These are phyloP conservation scores for Mimosa bimucronata DNA, from an alignment of 306 rosid genomes.

Conservation along the genomic window DNA sequence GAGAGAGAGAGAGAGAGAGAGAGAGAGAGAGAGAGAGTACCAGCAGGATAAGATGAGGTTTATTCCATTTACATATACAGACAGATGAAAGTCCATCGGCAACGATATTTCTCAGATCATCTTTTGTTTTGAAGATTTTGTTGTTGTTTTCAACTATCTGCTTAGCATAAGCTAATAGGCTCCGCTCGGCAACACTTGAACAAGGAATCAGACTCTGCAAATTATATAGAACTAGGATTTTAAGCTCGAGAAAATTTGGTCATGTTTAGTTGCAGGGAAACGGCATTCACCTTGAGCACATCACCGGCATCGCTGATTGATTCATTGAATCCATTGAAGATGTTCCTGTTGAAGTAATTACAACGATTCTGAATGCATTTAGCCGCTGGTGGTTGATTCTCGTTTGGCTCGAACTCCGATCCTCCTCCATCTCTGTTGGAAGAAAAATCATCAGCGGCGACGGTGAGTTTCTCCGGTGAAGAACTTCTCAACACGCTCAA, in stretches of 20 bases:
- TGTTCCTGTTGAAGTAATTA: conserved; percentile 88
- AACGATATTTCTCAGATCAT: conserved; percentile 69
- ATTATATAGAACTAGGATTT: background rate
- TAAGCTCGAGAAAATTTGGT: background rate
- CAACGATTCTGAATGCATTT: conserved; percentile 83
- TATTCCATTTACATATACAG: conserved; percentile 90
- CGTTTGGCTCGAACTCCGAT: conserved; percentile 78
- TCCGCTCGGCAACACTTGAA: conserved; percentile 74
- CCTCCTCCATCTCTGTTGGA: conserved; percentile 41
- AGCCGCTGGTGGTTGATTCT: conserved; percentile 47
- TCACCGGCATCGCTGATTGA: conserved; percentile 55
- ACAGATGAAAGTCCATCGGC: conserved; percentile 61
- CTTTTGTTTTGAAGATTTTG: conserved; percentile 63
- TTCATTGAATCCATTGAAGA: conserved; percentile 65
- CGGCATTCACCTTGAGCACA: conserved; percentile 64
- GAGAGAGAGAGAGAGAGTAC: too few species aligned
- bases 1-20: background rate
- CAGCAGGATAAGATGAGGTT: conserved; percentile 74
- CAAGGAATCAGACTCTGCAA: conserved; percentile 74
- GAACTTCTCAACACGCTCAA: conserved; percentile 65
- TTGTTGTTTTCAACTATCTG: conserved; percentile 75
- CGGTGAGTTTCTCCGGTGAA: conserved; percentile 54
- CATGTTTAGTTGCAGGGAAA: conserved; percentile 6
- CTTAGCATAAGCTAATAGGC: conserved; percentile 81
- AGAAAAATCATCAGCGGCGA: conserved; percentile 42